phyloP scores from a whole-genome alignment of 345 rosid genomes.

The Lenwebbia sp. region DNA sequence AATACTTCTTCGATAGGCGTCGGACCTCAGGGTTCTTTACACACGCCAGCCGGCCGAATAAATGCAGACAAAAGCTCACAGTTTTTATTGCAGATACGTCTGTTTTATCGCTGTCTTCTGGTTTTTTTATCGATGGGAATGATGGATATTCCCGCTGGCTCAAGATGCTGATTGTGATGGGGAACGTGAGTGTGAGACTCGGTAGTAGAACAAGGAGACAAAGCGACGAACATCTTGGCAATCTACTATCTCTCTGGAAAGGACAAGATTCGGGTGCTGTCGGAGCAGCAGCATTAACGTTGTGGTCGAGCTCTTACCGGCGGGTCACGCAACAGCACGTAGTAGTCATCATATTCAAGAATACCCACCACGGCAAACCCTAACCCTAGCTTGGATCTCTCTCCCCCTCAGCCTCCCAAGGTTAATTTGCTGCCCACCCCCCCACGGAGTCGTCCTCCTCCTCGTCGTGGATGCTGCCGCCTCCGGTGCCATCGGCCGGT shows the following conservation, averaged over 20 bases:
- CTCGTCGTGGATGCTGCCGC: background rate
- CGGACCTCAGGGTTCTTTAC: background rate
- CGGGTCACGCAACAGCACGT: background rate
- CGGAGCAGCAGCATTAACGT: background rate
- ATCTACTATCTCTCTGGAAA: background rate
- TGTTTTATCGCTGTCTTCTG: background rate
- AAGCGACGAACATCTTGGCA: background rate
- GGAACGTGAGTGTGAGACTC: background rate
- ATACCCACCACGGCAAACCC: background rate
- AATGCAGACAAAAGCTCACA: background rate
- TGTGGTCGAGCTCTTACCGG: background rate
- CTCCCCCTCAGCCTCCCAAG: background rate
- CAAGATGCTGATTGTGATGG: background rate
- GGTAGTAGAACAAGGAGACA: background rate
- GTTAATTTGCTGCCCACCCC: no score
- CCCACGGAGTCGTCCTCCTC: no score
- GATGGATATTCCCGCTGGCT: background rate
- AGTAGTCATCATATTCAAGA: background rate
- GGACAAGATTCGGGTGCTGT: background rate
- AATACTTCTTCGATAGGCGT: background rate
- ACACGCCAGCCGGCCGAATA: background rate
- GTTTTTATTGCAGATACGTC: background rate
- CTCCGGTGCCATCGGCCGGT: background rate
- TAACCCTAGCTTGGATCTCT: background rate
- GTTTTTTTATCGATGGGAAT: background rate